phyloP scores from a whole-genome alignment of 805 yeast genomes.

The Saturnispora sekii region DNA sequence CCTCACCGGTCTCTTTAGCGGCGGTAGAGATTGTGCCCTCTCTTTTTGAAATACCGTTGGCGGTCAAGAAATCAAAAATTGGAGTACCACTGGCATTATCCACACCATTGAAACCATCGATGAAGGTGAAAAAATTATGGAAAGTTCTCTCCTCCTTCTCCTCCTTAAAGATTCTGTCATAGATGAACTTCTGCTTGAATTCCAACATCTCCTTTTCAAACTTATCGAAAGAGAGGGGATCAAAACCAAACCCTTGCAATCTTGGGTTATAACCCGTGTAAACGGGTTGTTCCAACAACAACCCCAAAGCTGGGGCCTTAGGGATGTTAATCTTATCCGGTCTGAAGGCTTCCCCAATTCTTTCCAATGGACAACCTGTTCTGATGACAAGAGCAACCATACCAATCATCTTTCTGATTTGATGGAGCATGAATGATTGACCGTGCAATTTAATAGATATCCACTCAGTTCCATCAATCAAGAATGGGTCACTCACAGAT shows the following conservation, averaged over 20 bases:
- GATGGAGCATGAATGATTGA: slow-evolving; percentile 96
- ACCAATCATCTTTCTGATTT: slow-evolving; percentile 95
- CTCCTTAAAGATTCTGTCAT: slow-evolving; percentile 85
- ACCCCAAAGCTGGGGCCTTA: slow-evolving; percentile 94
- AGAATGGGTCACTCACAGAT: slow-evolving; percentile 77
- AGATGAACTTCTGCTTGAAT: slow-evolving; percentile 80
- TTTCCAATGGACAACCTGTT: slow-evolving; percentile 70
- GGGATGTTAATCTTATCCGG: slow-evolving; percentile 78
- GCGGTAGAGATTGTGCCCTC: neutral
- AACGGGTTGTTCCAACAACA: slow-evolving; percentile 83
- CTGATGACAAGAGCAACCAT: slow-evolving; percentile 84
- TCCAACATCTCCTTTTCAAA: slow-evolving; percentile 66
- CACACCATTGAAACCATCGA: slow-evolving; percentile 66
- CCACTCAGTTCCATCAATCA: slow-evolving; percentile 94
- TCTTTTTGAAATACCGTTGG: slow-evolving; percentile 31
- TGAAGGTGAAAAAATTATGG: slow-evolving; percentile 83
- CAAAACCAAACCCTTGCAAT: slow-evolving; percentile 68
- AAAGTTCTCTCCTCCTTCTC: slow-evolving; percentile 82
- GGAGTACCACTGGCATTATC: slow-evolving; percentile 41
- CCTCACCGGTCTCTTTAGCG: neutral
- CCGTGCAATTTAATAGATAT: slow-evolving; percentile 93
- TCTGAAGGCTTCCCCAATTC: slow-evolving; percentile 72
- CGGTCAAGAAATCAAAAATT: slow-evolving; percentile 49
- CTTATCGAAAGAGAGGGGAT: slow-evolving; percentile 56
- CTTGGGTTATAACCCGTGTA: slow-evolving; percentile 75